Conservation (phyloP, 352 stramenopile genomes). For the Blastocystis sp. region DNA sequence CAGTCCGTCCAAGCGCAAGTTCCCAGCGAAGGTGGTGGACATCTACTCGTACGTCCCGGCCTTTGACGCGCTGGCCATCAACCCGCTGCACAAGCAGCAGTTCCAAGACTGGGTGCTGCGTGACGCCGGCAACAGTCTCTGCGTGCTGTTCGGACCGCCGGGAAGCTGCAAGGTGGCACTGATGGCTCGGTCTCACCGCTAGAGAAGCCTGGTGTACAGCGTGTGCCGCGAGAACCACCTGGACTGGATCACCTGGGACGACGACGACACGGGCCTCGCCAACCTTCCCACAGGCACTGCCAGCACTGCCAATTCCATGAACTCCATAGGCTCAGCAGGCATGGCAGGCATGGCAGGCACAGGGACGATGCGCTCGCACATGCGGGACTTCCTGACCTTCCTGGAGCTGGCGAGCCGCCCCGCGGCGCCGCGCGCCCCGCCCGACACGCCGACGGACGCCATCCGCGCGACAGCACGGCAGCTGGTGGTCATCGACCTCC, state of each 20-base stretch:
- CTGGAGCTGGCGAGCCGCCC: neutral
- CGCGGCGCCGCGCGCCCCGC: too few relatives aligned
- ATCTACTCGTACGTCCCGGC: conserved; percentile 46
- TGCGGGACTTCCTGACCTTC: neutral
- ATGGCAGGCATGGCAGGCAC: too few relatives aligned
- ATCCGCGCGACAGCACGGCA: neutral
- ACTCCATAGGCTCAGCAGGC: neutral
- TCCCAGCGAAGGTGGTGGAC: neutral
- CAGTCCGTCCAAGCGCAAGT: neutral
- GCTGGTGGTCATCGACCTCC: conserved; percentile 43
- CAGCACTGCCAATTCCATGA: neutral
- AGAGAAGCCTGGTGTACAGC: conserved; percentile 40
- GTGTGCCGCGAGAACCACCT: conserved; percentile 9
- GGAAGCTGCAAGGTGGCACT: conserved; percentile 25
- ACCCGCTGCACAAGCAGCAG: neutral
- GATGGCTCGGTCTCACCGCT: neutral
- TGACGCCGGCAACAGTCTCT: neutral
- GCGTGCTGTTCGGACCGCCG: conserved; percentile 41
- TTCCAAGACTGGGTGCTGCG: conserved; percentile 34
- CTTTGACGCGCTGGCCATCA: conserved; percentile 1
- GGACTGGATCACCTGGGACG: conserved; percentile 2
- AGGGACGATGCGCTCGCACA: neutral
- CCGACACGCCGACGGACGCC: neutral
- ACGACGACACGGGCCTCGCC: neutral
- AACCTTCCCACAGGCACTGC: too few relatives aligned